phyloP scores from a whole-genome alignment of 768 basidiomycete species.

The Lactarius tabidus region DNA sequence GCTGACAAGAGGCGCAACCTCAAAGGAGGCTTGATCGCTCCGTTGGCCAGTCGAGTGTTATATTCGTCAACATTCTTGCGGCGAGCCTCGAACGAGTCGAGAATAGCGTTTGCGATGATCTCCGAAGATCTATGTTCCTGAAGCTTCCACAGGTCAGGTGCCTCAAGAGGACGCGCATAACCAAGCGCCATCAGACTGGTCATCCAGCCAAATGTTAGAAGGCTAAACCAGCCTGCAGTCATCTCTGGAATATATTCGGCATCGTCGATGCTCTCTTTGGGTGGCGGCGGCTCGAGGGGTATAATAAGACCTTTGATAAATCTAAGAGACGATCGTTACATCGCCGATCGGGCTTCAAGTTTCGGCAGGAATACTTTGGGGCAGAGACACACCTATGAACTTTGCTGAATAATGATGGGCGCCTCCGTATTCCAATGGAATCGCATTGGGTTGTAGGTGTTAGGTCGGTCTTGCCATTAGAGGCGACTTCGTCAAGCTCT shows the following conservation, averaged over 20 bases:
- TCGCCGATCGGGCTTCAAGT: too few species aligned
- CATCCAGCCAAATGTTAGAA: constrained; percentile 73
- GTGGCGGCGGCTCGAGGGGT: constrained; percentile 34
- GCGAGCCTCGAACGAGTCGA: constrained; percentile 59
- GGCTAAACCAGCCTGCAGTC: constrained; percentile 53
- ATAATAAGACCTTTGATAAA: constrained; percentile 18
- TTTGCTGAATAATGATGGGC: neutral
- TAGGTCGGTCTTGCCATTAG: constrained; percentile 6
- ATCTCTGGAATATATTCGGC: constrained; percentile 62
- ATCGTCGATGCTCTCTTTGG: constrained; percentile 55
- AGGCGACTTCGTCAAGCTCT: neutral
- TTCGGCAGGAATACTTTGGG: too few species aligned
- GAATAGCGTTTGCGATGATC: constrained; percentile 58
- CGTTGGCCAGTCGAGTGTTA: constrained; percentile 63
- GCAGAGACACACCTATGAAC: constrained; percentile 5
- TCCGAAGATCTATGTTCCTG: constrained; percentile 57
- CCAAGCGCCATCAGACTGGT: constrained; percentile 67
- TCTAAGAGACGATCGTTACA: too few species aligned
- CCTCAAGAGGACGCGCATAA: constrained; percentile 76
- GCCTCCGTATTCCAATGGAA: neutral
- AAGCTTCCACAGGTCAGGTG: constrained; percentile 76
- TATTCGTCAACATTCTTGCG: constrained; percentile 56
- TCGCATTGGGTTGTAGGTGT: neutral
- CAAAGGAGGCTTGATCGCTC: constrained; percentile 55
- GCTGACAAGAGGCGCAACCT: constrained; percentile 54